Conservation (phyloP, 225 moss, liverwort and hornwort species). For the Marchantia paleacea region DNA sequence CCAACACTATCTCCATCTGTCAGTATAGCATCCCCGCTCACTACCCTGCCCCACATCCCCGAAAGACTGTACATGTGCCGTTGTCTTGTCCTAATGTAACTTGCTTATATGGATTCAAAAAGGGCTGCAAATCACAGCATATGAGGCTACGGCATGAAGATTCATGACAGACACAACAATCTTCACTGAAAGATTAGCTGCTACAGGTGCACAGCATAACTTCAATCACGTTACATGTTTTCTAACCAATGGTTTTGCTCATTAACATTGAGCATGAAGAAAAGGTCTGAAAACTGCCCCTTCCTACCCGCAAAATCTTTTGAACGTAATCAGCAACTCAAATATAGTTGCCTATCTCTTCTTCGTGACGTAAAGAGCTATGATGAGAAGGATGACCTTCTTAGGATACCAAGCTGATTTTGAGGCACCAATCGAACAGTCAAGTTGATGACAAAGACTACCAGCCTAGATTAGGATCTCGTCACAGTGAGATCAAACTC, state of each 20-base stretch:
- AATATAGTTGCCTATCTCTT: constrained; percentile 29
- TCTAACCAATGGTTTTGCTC: constrained; percentile 28
- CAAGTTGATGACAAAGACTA: constrained; percentile 18
- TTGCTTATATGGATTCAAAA: constrained; percentile 19
- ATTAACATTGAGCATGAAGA: constrained; percentile 28
- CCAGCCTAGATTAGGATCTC: constrained; percentile 23
- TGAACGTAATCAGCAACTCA: constrained; percentile 29
- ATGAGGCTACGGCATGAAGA: constrained; percentile 27
- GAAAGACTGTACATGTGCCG: constrained; percentile 36
- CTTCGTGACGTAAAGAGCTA: constrained; percentile 19
- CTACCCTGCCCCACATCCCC: constrained; percentile 12
- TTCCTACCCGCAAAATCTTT: constrained; percentile 32
- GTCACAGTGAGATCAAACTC: constrained; percentile 20
- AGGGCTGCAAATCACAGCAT: constrained; percentile 41
- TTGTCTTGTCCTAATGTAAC: constrained; percentile 26
- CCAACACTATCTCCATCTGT: constrained; percentile 17
- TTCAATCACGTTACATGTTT: constrained; percentile 35
- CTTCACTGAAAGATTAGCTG: constrained; percentile 27
- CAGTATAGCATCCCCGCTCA: constrained; percentile 18
- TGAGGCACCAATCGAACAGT: constrained; percentile 26
- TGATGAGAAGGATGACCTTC: constrained; percentile 16
- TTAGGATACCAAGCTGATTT: constrained; percentile 19
- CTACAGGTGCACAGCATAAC: constrained; percentile 23
- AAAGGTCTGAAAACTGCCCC: constrained; percentile 23
- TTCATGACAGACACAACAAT: constrained; percentile 24